These are phyloP conservation scores for Eruca vesicaria DNA, from an alignment of 441 rosid genomes.

Conservation along the genomic window DNA sequence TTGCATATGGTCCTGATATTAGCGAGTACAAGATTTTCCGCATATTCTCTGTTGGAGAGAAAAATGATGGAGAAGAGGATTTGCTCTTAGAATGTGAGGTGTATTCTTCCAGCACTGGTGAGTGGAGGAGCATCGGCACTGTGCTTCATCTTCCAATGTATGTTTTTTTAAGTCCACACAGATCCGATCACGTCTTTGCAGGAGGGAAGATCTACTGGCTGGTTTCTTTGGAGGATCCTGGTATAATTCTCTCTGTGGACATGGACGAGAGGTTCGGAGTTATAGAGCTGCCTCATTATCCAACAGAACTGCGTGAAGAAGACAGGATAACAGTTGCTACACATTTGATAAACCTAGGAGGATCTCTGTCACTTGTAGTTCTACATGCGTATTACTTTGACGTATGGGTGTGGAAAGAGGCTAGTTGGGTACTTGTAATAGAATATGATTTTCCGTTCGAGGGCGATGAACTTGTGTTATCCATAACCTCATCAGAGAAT, in stretches of 20 bases:
- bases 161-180: neutral
- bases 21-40: slow-evolving; percentile 31
- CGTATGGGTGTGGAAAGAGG: slow-evolving; percentile 4
- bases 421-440: neutral
- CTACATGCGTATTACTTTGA: neutral
- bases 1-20: slow-evolving; percentile 29
- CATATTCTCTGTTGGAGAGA: slow-evolving; percentile 8
- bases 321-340: neutral
- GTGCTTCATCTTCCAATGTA: neutral
- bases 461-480: neutral
- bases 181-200: neutral
- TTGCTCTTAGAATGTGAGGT: neutral
- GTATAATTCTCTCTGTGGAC: neutral
- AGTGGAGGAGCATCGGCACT: neutral
- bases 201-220: slow-evolving; percentile 1
- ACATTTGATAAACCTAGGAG: neutral
- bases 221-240: neutral
- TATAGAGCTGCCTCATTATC: neutral
- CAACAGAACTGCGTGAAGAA: neutral
- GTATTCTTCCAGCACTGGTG: neutral
- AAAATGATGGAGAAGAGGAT: neutral
- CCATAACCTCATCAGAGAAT: neutral
- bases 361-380: neutral
- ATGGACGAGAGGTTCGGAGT: neutral
- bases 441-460: fast-evolving